Base-by-base conservation (phyloP, 2,329 filamentous ascomycete species). In the Trichoderma sp. region DNA sequence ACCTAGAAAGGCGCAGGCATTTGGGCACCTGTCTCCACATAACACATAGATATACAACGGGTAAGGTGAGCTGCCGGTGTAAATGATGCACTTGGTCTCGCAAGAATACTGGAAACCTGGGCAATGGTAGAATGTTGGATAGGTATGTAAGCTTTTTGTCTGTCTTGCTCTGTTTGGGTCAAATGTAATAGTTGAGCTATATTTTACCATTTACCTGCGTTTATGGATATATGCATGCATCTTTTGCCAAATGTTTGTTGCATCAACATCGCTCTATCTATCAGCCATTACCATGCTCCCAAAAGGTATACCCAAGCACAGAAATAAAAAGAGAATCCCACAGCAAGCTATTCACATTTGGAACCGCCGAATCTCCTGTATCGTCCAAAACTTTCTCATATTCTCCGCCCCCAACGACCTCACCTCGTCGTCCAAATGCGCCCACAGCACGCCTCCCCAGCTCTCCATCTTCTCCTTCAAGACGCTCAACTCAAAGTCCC, bases 351-450 rank as follows among this genome's bases (percentile, higher is more conserved):
- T 35, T 27, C 19, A 65, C 52, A 65, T 57, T 8, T 65, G 13
- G 1, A 68, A 39, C 29, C 54, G 79, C 76, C 79, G 82, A 78
- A 97, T 89, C 83, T 97, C 93, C 56, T 92, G 87, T 69, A 88
- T 72, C 0, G 84, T 90, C 92, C 92, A 97, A 78, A 91, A 93
- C 78, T 84, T 87, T 72, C 92, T 84, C 93, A 97, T 97, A 76
- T 94, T 96, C 78, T 95, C 91, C 53, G 93, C 93, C 2, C 90
- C 87, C 35, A 97, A 78, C 71, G 91, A 86, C 77, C 84, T 81
- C 8, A 97, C 93, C 83, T 97, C 93, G 73, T 94, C 89, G 73
- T 95, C 92, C 69, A 97, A 80, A 83, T 97, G 93, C 74, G 81
- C 82, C 91, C 92, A 94, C 58, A 97, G 77, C 70, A 97, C 91